Evolutionary conservation across 148 eudicot species (phyloP).

Genomic region (Fagopyrum homotropicum): DNA sequence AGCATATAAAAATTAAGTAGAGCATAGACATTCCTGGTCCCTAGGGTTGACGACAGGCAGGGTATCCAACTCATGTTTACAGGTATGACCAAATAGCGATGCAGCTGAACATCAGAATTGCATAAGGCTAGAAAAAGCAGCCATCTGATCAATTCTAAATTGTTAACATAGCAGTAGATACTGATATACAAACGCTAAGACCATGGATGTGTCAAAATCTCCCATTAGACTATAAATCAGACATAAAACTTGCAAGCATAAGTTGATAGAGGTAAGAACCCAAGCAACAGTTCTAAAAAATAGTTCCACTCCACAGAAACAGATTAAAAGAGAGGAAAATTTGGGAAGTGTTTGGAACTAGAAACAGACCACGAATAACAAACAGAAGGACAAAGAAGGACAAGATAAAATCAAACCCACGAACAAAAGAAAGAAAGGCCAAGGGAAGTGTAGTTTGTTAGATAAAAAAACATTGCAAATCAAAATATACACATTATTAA

Average conservation of each 20-base stretch:
- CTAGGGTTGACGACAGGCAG: background rate
- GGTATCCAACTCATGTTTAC: background rate
- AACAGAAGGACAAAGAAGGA: background rate
- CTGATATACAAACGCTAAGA: background rate
- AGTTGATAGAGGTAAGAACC: background rate
- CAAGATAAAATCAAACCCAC: background rate
- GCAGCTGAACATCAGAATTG: background rate
- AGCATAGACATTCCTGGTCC: background rate
- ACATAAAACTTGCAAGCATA: background rate
- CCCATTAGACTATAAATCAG: no score
- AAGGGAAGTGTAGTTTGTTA: background rate
- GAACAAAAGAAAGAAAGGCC: background rate
- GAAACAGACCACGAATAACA: background rate
- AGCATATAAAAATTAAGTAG: background rate
- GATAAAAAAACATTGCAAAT: background rate
- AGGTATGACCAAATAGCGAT: background rate
- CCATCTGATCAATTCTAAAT: no score
- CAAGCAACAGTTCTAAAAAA: background rate
- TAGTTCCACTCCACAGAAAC: background rate
- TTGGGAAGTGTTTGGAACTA: background rate
- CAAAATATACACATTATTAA: background rate
- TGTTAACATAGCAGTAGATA: background rate
- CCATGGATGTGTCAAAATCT: background rate
- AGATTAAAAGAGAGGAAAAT: background rate
- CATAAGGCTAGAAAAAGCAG: background rate